phyloP scores from a whole-genome alignment of 176 grass and related monocot genomes.

The Phragmites australis region DNA sequence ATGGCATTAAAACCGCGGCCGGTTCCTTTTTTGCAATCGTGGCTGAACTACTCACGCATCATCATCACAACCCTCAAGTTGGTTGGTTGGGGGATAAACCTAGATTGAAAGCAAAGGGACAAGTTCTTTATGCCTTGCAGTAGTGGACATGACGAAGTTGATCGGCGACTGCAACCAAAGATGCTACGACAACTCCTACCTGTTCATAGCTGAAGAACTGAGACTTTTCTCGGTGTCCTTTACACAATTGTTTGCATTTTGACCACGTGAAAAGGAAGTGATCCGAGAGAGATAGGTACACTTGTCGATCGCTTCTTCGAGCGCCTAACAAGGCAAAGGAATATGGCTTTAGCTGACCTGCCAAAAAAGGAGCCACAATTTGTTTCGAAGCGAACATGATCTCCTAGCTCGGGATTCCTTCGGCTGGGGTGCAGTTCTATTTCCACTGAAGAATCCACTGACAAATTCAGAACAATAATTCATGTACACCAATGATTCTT shows the following conservation, averaged over 20 bases:
- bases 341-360: conserved; percentile 34
- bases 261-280: background rate
- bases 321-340: conserved; percentile 39
- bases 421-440: background rate
- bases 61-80: conserved; percentile 1
- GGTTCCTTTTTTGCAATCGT: background rate
- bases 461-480: background rate
- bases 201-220: background rate
- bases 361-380: background rate
- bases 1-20: background rate
- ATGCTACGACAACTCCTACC: background rate
- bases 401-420: conserved; percentile 17
- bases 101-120: conserved; percentile 29
- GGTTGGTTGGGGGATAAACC: background rate
- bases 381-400: background rate
- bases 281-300: conserved; percentile 11
- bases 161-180: background rate
- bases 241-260: background rate
- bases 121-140: background rate
- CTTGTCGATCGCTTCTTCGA: conserved; percentile 1
- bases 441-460: background rate
- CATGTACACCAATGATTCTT: background rate
- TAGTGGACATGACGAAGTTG: conserved; percentile 8
- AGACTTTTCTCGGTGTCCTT: conserved; percentile 14
- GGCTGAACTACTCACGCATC: background rate